Percentiles rank a stretch among this genome's conserved stretches.
Evolutionary conservation across 345 rosid species (phyloP).

Genomic region (Erysimum cheiranthoides): DNA sequence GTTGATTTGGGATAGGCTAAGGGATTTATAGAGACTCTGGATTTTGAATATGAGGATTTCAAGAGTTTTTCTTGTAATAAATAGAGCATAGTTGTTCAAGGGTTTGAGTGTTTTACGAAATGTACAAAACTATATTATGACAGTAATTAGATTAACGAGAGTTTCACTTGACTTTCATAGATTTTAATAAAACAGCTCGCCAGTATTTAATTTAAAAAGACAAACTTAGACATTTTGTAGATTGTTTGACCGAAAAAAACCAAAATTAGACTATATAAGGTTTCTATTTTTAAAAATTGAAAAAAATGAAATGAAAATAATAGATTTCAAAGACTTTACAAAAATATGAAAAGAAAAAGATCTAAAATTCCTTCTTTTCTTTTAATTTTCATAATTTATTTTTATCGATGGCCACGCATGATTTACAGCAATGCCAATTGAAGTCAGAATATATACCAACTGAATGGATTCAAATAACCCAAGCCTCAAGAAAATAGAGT

Average conservation of each 20-base stretch:
- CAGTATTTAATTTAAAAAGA: conserved; percentile 3
- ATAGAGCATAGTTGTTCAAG: not conserved
- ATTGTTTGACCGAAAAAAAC: too few relatives aligned
- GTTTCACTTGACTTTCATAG: conserved; percentile 14
- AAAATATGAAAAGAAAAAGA: not conserved
- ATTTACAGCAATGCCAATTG: conserved; percentile 5
- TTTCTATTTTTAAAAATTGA: too few relatives aligned
- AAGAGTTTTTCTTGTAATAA: not conserved
- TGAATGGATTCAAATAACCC: conserved; percentile 6
- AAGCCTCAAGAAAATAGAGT: conserved; percentile 10
- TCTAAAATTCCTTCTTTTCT: too few relatives aligned
- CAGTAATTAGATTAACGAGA: not conserved
- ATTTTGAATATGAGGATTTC: not conserved
- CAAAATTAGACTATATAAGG: too few relatives aligned
- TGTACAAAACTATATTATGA: conserved; percentile 1
- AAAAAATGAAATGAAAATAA: too few relatives aligned
- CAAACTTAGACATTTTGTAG: not conserved
- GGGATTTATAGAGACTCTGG: not conserved
- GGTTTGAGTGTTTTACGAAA: conserved; percentile 11
- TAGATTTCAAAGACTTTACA: not conserved
- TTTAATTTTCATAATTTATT: not conserved
- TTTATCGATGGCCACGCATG: not conserved
- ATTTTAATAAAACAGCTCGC: conserved; percentile 4
- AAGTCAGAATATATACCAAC: not conserved
- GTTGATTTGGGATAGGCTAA: not conserved